Conservation (phyloP, 2,329 filamentous ascomycete genomes). For the Dendryphion nanum region DNA sequence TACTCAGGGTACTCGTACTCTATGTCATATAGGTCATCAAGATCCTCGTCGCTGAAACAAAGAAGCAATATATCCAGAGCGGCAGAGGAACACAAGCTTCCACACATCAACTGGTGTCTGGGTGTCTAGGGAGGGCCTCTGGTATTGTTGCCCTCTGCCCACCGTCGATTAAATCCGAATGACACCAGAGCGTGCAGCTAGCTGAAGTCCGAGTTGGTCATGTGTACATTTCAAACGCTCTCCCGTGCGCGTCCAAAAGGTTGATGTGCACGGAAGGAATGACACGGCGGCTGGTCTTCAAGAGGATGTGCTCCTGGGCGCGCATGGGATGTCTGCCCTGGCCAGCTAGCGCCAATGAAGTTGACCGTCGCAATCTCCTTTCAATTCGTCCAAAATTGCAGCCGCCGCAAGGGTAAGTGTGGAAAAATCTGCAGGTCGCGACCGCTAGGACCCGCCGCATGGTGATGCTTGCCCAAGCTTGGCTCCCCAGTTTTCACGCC, state of each 20-base stretch:
- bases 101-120: background rate
- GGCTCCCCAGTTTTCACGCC: conserved; percentile 28
- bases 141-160: background rate
- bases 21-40: background rate
- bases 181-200: conserved; percentile 1
- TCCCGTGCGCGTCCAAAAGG: no score
- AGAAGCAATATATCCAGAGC: background rate
- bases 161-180: background rate
- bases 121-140: background rate
- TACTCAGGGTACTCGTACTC: background rate
- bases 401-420: conserved; percentile 13
- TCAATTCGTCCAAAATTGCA: conserved; percentile 23
- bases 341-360: conserved; percentile 16
- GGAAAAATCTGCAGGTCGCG: conserved; percentile 24
- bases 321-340: conserved; percentile 12
- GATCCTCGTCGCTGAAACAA: conserved; percentile 1
- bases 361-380: conserved; percentile 15
- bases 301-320: conserved; percentile 4
- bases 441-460: no score
- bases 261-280: conserved; percentile 19
- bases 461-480: conserved; percentile 28
- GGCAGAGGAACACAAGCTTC: background rate
- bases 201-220: conserved; percentile 6
- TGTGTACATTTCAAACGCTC: conserved; percentile 2
- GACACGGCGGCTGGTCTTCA: conserved; percentile 8